These are phyloP conservation scores for Mimosa pudica DNA, from an alignment of 306 rosid species.

Conservation along the genomic window DNA sequence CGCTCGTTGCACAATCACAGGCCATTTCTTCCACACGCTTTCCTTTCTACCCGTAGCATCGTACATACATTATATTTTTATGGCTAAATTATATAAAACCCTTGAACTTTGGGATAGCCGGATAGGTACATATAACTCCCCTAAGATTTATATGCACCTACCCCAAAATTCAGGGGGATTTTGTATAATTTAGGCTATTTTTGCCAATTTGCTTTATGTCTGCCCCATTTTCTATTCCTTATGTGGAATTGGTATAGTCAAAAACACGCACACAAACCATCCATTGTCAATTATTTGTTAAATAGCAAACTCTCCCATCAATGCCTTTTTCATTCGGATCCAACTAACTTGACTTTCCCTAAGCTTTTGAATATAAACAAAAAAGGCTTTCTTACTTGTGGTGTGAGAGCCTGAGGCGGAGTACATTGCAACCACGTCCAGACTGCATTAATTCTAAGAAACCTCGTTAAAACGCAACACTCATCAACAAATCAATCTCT, in stretches of 20 bases:
- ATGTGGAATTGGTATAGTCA: background rate
- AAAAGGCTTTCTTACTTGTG: background rate
- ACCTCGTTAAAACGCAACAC: conserved; percentile 8
- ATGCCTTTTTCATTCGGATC: too few species aligned
- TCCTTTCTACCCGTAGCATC: background rate
- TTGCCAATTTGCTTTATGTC: background rate
- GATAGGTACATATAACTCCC: too few species aligned
- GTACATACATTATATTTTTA: too few species aligned
- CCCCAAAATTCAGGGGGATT: too few species aligned
- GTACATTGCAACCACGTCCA: background rate
- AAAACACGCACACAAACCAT: background rate
- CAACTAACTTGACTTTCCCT: background rate
- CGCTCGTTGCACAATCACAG: background rate
- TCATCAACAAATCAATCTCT: conserved; percentile 11
- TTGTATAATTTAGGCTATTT: background rate
- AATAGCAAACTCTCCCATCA: too few species aligned
- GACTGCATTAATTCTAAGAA: background rate
- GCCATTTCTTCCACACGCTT: background rate
- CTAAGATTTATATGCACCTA: too few species aligned
- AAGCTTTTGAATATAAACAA: background rate
- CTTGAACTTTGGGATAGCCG: too few species aligned
- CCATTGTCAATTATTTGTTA: background rate
- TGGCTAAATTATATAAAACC: too few species aligned
- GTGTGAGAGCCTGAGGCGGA: background rate
- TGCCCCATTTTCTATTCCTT: background rate